Evolutionary conservation across 1,139 yeast genomes (phyloP), one percentile per base, ranked within the genome.

Genomic region (Casaregolazyma lundiana): DNA sequence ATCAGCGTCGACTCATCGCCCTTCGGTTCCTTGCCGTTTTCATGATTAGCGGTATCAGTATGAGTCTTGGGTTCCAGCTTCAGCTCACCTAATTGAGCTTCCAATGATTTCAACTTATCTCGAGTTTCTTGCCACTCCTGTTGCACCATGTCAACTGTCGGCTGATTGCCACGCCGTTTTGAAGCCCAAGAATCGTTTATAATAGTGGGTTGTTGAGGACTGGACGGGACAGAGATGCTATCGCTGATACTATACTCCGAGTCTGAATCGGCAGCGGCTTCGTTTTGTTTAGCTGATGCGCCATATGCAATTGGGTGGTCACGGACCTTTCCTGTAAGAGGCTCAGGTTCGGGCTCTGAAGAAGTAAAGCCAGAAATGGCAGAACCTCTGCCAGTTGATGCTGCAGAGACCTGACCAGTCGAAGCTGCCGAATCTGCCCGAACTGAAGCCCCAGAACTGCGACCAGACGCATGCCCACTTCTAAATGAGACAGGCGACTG

Each of bases 121-220:
- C 29, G 41, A 3, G 41, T 24, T 16, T 38, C 41, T 6, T 26
- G 34, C 34, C 13, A 9, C 21, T 38, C 41, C 16, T 38, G 26
- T 16, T 30, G 34, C 3, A 38, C 30, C 19, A 38, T 13, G 6
- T 26, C 16, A 2, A 17, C 29, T 2, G 41, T 20, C 9, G 34
- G 19, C 13, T 13, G 17, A 6, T 15, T 15, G 16, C 17, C 41
- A 7, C 13, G 34, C n/a, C 17, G 8, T 9, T 38, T 15, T 5
- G 11, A 26, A 11, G 22, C 34, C 19, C 26, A 15, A 4, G 36
- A 34, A 4, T 17, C 36, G 36, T 34, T n/a, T 34, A 17, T 22
- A 13, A 22, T 38, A 7, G 41, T 22, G 21, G 29, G 13, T 3
- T 38, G 32, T 11, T 26, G 41, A 13, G 18, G 41, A 38, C 34